Conservation (phyloP, 2,329 filamentous ascomycete genomes). For the Fusarium scirpi region DNA sequence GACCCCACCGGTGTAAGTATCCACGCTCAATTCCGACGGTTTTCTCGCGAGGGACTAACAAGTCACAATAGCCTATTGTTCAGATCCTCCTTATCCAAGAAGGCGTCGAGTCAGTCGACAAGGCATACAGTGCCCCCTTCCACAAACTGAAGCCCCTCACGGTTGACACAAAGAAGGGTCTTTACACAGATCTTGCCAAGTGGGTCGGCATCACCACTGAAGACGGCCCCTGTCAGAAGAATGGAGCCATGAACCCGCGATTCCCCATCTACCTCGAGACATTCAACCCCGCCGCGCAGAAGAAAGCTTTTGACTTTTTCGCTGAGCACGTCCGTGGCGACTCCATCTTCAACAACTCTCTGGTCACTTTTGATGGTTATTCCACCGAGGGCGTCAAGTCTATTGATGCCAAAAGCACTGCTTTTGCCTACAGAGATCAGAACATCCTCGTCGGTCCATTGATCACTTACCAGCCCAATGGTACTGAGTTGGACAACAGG, state of each 20-base stretch:
- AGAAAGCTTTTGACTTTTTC: constrained; percentile 29
- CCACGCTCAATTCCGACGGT: fast-evolving
- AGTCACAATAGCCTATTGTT: constrained; percentile 53
- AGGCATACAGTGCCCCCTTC: constrained; percentile 58
- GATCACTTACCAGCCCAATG: constrained; percentile 26
- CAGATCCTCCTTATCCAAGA: constrained; percentile 59
- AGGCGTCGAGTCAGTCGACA: constrained; percentile 55
- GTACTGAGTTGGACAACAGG: constrained; percentile 11
- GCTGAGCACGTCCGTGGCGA: constrained; percentile 7
- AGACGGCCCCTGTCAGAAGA: constrained; percentile 36
- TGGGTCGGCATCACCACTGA: constrained; percentile 33
- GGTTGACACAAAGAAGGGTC: constrained; percentile 35
- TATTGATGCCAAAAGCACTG: background rate
- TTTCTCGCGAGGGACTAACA: background rate
- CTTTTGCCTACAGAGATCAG: constrained; percentile 36
- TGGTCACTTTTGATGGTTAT: constrained; percentile 69
- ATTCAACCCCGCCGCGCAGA: constrained; percentile 27
- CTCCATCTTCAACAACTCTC: constrained; percentile 34
- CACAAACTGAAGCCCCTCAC: constrained; percentile 55
- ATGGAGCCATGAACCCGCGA: constrained; percentile 37
- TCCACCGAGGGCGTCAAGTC: constrained; percentile 54
- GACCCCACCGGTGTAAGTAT: constrained; percentile 56
- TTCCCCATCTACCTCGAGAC: constrained; percentile 41
- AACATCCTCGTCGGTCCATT: constrained; percentile 37
- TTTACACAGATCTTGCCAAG: constrained; percentile 34